phyloP scores from a whole-genome alignment of 495 filamentous ascomycete species.

The Penicillium ochrochloron region DNA sequence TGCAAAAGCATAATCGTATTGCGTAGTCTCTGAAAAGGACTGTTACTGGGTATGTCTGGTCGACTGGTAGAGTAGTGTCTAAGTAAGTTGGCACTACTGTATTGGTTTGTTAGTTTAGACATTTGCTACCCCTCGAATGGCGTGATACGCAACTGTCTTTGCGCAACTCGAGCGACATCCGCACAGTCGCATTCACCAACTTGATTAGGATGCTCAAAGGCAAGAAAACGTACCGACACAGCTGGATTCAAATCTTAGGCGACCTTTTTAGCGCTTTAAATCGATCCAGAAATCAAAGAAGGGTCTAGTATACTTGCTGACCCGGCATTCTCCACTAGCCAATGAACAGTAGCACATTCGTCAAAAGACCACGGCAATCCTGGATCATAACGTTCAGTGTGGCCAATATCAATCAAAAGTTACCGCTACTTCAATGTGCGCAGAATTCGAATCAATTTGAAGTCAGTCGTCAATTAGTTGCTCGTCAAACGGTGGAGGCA shows the following conservation, averaged over 20 bases:
- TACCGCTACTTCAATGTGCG: no score
- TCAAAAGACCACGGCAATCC: neutral
- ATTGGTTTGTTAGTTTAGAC: neutral
- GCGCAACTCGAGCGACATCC: constrained; percentile 8
- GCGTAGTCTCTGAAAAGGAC: neutral
- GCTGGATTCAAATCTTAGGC: neutral
- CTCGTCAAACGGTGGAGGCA: neutral
- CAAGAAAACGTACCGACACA: neutral
- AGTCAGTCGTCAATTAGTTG: neutral
- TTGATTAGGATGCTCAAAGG: neutral
- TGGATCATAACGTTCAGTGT: neutral
- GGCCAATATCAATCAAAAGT: neutral
- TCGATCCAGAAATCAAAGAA: neutral
- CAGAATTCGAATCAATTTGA: neutral
- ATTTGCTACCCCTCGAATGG: constrained; percentile 16
- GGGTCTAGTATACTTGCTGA: neutral
- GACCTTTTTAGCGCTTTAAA: neutral
- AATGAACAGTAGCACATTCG: neutral
- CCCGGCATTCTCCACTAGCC: neutral
- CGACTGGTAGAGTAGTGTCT: neutral
- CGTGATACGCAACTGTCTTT: constrained; percentile 23
- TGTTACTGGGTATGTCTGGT: no score
- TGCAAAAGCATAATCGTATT: neutral
- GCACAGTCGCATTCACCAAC: neutral
- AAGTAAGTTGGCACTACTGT: neutral